Base-by-base conservation (phyloP, 768 basidiomycete genomes). In the Leccinellum albellum region DNA sequence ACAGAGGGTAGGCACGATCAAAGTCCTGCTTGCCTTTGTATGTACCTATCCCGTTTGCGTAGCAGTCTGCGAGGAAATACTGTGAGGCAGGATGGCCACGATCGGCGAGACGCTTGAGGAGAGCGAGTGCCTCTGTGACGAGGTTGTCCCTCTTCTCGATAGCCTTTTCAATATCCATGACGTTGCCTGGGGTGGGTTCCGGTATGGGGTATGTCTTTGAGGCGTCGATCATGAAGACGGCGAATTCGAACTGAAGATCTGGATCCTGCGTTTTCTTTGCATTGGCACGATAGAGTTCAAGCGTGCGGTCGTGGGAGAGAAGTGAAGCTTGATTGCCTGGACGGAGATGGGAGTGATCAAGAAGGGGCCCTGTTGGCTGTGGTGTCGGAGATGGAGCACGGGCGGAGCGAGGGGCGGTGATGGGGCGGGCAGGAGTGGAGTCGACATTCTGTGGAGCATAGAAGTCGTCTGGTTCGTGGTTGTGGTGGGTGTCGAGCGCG, bases 191-290 rank as follows among this genome's bases (percentile, higher is more conserved):
- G 3, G 87, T 87, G 15, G 76, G 80, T 3, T 75, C 76, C 5
- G 91, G 91, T 55, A 91, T 86, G 42, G 88, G 88, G 70, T 94
- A 83, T 2, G 88, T 85, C 74, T 96, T 97, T 50, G 94, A 91
- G 50, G 95, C 93, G 68, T 98, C 97, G 69, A 99, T 89, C 90
- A 98, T 94, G 80, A 98, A 98, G 9, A 95, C 92, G 40, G 96
- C 93, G 64, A 99, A 98, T 71, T 99, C 97, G 78, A 94, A 98
- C 70, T 96, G 95, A 55, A 98, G 78, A 66, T 98, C 93, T 0
- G 96, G 95, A 72, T 98, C 94, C 76, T 97, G 94, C 0, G 95
- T 97, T 77, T 98, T 98, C 78, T 96, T 97, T 31, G 96, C 97
- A 73, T 99, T 99, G 45, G 88, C 86, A 48, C 97, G 90, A 78